Evolutionary conservation across 176 grass and related monocot genomes (phyloP).

Genomic region (Ananas comosus): DNA sequence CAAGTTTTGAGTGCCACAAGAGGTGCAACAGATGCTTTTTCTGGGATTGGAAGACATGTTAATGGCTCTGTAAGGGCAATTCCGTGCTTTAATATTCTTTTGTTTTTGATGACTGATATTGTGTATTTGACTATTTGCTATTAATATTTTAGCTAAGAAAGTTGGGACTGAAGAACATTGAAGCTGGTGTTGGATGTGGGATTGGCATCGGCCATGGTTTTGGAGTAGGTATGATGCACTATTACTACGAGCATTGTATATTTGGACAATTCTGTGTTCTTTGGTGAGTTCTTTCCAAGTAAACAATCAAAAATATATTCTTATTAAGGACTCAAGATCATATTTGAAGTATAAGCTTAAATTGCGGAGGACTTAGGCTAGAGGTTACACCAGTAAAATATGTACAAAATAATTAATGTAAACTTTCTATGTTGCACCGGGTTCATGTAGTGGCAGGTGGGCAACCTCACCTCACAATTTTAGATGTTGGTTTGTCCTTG

Average conservation of each 20-base stretch:
- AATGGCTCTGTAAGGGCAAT: slow-evolving; percentile 54
- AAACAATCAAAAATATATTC: too few relatives aligned
- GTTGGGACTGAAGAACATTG: slow-evolving; percentile 60
- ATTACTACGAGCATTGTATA: neutral
- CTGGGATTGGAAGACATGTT: slow-evolving; percentile 66
- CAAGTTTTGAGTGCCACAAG: slow-evolving; percentile 87
- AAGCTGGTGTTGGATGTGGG: slow-evolving; percentile 87
- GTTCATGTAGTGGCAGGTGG: too few relatives aligned
- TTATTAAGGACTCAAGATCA: too few relatives aligned
- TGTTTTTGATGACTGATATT: neutral
- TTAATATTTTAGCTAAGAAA: slow-evolving; percentile 52
- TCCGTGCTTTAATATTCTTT: neutral
- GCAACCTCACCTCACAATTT: too few relatives aligned
- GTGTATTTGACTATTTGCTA: slow-evolving; percentile 5
- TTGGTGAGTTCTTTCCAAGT: too few relatives aligned
- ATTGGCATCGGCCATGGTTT: slow-evolving; percentile 87
- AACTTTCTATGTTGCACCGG: too few relatives aligned
- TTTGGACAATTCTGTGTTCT: neutral
- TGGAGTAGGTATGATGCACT: slow-evolving; percentile 62
- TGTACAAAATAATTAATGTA: too few relatives aligned
- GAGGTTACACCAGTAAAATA: too few relatives aligned
- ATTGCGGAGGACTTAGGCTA: too few relatives aligned
- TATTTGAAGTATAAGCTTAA: too few relatives aligned
- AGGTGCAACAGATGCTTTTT: slow-evolving; percentile 81
- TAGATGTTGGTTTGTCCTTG: too few relatives aligned